A percentile compares a stretch with the other conserved stretches of the same genome.
Conservation (phyloP, 805 yeast genomes). For the Kazachstania africana region DNA sequence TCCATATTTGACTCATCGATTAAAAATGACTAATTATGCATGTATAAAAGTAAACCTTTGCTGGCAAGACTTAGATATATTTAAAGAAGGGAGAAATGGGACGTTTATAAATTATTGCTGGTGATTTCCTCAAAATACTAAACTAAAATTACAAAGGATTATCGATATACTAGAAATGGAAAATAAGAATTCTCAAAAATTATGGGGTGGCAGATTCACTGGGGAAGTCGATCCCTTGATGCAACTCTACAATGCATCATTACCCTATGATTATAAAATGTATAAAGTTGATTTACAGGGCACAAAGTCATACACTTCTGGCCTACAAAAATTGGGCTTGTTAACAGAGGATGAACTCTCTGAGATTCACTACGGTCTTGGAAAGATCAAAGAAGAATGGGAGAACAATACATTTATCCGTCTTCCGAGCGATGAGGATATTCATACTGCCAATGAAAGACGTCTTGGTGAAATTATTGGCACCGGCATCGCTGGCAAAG, state of each 20-base stretch:
- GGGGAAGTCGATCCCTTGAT: slow-evolving; percentile 95
- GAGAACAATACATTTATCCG: slow-evolving; percentile 41
- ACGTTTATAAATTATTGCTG: too few relatives aligned
- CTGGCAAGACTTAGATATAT: too few relatives aligned
- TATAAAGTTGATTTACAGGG: slow-evolving; percentile 90
- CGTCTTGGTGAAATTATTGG: slow-evolving; percentile 95
- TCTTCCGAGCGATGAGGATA: slow-evolving; percentile 68
- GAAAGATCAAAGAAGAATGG: slow-evolving; percentile 72
- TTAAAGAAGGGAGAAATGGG: too few relatives aligned
- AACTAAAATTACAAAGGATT: too few relatives aligned
- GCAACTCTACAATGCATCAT: slow-evolving; percentile 93
- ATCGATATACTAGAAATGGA: too few relatives aligned
- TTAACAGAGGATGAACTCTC: slow-evolving; percentile 59
- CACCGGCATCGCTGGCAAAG: slow-evolving; percentile 87
- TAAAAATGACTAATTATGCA: too few relatives aligned
- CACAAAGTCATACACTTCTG: slow-evolving; percentile 84
- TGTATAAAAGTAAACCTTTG: too few relatives aligned
- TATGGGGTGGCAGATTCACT: slow-evolving; percentile 98
- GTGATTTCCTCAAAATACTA: too few relatives aligned
- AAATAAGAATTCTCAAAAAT: slow-evolving; percentile 46
- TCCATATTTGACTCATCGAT: too few relatives aligned
- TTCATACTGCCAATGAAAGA: slow-evolving; percentile 97
- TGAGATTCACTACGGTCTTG: slow-evolving; percentile 78
- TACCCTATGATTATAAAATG: slow-evolving; percentile 94
- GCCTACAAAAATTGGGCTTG: slow-evolving; percentile 67